Evolutionary conservation across 805 yeast species (phyloP), one percentile per base, ranked within the genome.

Genomic region (Ogataea angusta): DNA sequence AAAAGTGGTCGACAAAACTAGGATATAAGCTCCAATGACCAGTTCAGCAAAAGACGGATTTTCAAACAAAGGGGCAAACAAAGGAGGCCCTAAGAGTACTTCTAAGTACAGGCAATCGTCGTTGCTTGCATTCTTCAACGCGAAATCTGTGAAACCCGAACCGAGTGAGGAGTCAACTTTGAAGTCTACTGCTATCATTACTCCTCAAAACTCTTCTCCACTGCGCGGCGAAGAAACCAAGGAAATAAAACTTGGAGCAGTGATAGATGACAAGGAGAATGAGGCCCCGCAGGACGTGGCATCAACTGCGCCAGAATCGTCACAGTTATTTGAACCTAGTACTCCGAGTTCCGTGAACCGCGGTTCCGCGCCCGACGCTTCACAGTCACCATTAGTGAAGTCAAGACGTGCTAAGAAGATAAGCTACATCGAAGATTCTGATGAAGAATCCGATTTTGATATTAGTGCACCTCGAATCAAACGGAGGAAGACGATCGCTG

Each of bases 71-170:
- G 7, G 2, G 26, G 26, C 26, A 10, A 12, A 5, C 6, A 23
- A 24, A 24, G 14, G 7, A 24, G 27, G 7, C 7, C 14, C 14
- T 10, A 31, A 32, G 27, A 22, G n/a, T 22, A 13, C 33, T 13
- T 42, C 33, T 21, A 45, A 43, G 27, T 54, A 29, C 46, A 58
- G 59, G 40, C 66, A 63, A 43, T 29, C 61, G 6, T 56, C 62
- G 5, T 45, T 63, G 36, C 46, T 63, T 42, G 59, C 67, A 3
- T 63, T 63, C 36, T 63, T 63, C 33, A 43, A 40, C n/a, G 30
- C 40, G 28, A 32, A 34, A 5, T 10, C 41, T 8, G 6, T 34
- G 12, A 10, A 28, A 16, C 18, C 14, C 4, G 8, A 19, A 10
- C 14, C 15, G 9, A 15, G 15, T 5, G 27, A 25, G 9, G 17